These are phyloP conservation scores for Heliocybe sulcata DNA, from an alignment of 1,284 basidiomycete species.

Conservation along the genomic window DNA sequence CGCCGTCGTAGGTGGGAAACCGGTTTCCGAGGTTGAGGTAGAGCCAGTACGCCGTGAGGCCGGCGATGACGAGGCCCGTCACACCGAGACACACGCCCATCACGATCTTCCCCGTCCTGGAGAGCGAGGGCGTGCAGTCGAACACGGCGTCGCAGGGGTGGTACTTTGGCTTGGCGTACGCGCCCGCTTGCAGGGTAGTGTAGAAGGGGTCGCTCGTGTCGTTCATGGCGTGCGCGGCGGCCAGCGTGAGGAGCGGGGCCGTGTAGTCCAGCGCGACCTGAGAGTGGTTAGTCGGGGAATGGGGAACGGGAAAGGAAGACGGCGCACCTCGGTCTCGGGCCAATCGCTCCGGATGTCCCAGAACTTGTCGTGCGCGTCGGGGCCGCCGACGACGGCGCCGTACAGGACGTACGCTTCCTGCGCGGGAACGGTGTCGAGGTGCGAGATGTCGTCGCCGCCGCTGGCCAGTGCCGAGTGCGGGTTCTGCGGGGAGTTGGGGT, in stretches of 20 bases:
- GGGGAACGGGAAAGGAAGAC: too few relatives aligned
- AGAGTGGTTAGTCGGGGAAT: too few relatives aligned
- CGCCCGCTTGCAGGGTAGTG: slow-evolving; percentile 59
- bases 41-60: slow-evolving; percentile 37
- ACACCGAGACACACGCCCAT: slow-evolving; percentile 63
- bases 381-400: slow-evolving; percentile 86
- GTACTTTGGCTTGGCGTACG: slow-evolving; percentile 60
- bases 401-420: slow-evolving; percentile 74
- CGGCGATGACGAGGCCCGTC: slow-evolving; percentile 49
- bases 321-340: slow-evolving; percentile 76
- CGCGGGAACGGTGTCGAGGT: slow-evolving; percentile 69
- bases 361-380: slow-evolving; percentile 68
- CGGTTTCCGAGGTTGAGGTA: not conserved
- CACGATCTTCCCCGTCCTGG: slow-evolving; percentile 56
- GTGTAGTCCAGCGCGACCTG: slow-evolving; percentile 81
- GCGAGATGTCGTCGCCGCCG: slow-evolving; percentile 63
- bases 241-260: slow-evolving; percentile 78
- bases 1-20: not conserved
- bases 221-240: slow-evolving; percentile 65
- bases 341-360: slow-evolving; percentile 83
- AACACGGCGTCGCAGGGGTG: slow-evolving; percentile 73
- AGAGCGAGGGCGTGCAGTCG: slow-evolving; percentile 37
- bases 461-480: slow-evolving; percentile 85
- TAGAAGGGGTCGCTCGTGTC: slow-evolving; percentile 76
- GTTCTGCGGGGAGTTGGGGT: slow-evolving; percentile 86